Percentiles rank a stretch among this genome's conserved stretches.
These are phyloP conservation scores for Besnoitia besnoiti DNA, from an alignment of 169 alveolate genomes.

Conservation along the genomic window DNA sequence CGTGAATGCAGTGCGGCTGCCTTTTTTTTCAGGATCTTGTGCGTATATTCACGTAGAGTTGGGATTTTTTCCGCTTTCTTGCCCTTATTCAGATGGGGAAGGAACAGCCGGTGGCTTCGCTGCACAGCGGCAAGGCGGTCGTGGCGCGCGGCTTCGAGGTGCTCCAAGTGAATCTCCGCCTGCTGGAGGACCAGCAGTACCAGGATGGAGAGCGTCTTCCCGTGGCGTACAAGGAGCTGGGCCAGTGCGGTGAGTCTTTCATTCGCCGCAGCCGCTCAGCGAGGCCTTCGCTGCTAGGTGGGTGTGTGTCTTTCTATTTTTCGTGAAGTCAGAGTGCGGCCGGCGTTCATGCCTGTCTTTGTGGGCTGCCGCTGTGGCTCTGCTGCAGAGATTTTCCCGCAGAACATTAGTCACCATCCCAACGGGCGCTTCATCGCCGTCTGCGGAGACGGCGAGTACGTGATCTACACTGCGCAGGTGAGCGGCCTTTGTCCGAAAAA, in stretches of 20 bases:
- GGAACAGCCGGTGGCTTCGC: conserved; percentile 55
- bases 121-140: conserved; percentile 90
- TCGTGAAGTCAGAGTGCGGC: too few species aligned
- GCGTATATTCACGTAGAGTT: neutral
- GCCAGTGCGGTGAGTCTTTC: conserved; percentile 80
- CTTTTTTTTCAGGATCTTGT: too few species aligned
- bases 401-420: conserved; percentile 93
- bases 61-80: neutral
- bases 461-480: conserved; percentile 91
- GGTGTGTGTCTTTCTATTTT: too few species aligned
- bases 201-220: conserved; percentile 80
- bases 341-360: neutral
- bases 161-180: conserved; percentile 89
- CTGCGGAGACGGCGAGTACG: conserved; percentile 97
- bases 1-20: too few species aligned
- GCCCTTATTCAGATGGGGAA: conserved; percentile 43
- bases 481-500: neutral
- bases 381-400: conserved; percentile 90
- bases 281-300: too few species aligned
- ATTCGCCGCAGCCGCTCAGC: neutral
- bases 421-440: conserved; percentile 96
- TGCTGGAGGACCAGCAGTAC: conserved; percentile 66
- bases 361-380: neutral
- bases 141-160: conserved; percentile 95
- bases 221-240: conserved; percentile 85